Base-by-base conservation (phyloP, 805 yeast species). In the Zygotorulaspora florentina region DNA sequence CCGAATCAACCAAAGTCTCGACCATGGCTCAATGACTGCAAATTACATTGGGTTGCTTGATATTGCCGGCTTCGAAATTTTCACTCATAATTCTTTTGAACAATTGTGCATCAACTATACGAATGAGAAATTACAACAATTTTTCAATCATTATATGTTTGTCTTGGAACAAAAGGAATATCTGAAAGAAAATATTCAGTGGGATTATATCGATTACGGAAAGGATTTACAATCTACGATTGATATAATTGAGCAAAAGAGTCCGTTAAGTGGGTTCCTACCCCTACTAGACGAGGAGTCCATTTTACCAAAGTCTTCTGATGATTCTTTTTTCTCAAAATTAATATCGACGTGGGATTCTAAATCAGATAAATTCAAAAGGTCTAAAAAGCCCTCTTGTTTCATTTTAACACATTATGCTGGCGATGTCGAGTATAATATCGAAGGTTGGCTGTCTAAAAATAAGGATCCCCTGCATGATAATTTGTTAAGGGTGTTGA, bases 41-140 rank as follows among this genome's bases (percentile, higher is more conserved):
- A 74, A 79, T 43, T 91, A 83, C 55, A 93, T 93, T 59, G 99
- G 99, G 51, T 95, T 93, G 16, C 74, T 93, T 57, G 99, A 93
- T 81, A 93, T 93, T 57, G 95, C 95, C 50, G 99, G 99, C 9
- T 93, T 93, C 65, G 99, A 93, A 69, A 96, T 93, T 61, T 93
- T 93, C 66, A 86, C 87, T 55, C 80, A 80, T 55, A 93, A 93
- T 67, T 90, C 97, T 1, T 93, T 93, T 59, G 99, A 93, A 68
- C 99, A 93, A 67, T 83, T 93, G 61, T 91, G 99, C 68, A 91
- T 91, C 67, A 91, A 91, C 64, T 93, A 90, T 65, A 96, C 98
- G 39, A 91, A 91, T 68, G 99, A 93, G 69, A 93, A 91, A 66
- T 75, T 93, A 52, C 99, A 93, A 65, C 99, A 93, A 66, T 96